Base-by-base conservation (phyloP, 176 grass and related monocot species). In the Zoysia pacifica region DNA sequence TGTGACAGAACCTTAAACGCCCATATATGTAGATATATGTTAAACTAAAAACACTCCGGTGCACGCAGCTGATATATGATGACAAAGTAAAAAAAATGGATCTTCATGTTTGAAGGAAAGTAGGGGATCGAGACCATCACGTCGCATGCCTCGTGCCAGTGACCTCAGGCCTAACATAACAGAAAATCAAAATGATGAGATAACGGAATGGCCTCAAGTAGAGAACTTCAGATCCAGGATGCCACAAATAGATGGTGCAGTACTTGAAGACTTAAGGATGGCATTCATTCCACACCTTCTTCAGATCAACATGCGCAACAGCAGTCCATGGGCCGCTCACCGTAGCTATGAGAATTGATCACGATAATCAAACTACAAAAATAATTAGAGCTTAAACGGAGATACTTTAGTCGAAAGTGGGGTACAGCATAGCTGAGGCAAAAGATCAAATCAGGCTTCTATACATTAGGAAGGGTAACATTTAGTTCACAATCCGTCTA, bases 121-220 rank as follows among this genome's bases (percentile, higher is more conserved):
- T 0, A 18, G 60, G 64, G 61, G 28, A 28, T 28, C 28, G 28
- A 75, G 79, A 19, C 75, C 70, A 86, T 84, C 41, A 86, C 61
- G 67, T 48, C 50, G 60, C 55, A 72, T 52, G 62, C 6, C 12
- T 42, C 62, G 2, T 69, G 70, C 36, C 62, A 73, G 51, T 46
- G 38, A 59, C 84, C 72, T 79, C 56, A 76, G 66, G 66, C 77
- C 78, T 66, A 81, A 72, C 28, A 28, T 28, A 28, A 28, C 87
- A 59, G 82, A 67, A 85, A 70, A 62, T 48, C 66, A 49, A 85
- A 65, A 75, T 70, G 54, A 70, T 79, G 77, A 73, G 53, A 82
- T 65, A 68, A 61, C 74, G 64, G 72, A 42, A 51, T 77, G 61
- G 41, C 48, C 82, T 59, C 52, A 15, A 36, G 52, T n/a, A 77